These are phyloP conservation scores for Mycena kentingensis DNA, from an alignment of 768 basidiomycete genomes.

Conservation along the genomic window DNA sequence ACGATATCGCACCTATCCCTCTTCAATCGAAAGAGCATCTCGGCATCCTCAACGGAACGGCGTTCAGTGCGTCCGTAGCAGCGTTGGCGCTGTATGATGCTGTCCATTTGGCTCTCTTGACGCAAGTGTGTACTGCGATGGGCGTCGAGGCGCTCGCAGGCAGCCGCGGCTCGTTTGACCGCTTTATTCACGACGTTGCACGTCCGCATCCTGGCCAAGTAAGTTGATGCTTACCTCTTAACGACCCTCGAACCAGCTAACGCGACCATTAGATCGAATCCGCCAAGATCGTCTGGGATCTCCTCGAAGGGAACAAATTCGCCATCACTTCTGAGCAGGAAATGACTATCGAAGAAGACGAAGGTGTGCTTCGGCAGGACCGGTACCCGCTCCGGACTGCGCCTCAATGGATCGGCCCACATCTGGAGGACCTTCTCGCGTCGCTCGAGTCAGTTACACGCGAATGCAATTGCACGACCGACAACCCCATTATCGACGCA, in stretches of 20 bases:
- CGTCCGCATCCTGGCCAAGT: slow-evolving; percentile 86
- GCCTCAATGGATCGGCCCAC: slow-evolving; percentile 85
- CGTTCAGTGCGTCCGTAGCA: slow-evolving; percentile 80
- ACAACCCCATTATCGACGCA: slow-evolving; percentile 81
- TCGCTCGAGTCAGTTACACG: slow-evolving; percentile 64
- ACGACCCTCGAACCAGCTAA: not conserved
- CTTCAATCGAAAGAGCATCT: slow-evolving; percentile 78
- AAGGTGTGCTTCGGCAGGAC: slow-evolving; percentile 77
- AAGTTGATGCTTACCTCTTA: slow-evolving; percentile 9
- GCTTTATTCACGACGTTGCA: slow-evolving; percentile 74
- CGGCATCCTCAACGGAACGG: slow-evolving; percentile 83
- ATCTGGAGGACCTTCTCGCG: slow-evolving; percentile 75
- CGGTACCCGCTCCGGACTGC: slow-evolving; percentile 74
- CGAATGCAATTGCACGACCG: slow-evolving; percentile 88
- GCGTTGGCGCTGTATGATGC: slow-evolving; percentile 74
- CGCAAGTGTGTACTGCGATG: slow-evolving; percentile 79
- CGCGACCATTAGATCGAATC: slow-evolving; percentile 69
- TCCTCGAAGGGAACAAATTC: slow-evolving; percentile 70
- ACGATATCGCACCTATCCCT: slow-evolving; percentile 63
- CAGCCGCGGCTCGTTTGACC: slow-evolving; percentile 67
- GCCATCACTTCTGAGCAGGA: slow-evolving; percentile 73
- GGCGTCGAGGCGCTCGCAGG: slow-evolving; percentile 83
- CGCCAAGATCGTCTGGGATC: slow-evolving; percentile 65
- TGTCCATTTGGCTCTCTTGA: slow-evolving; percentile 62
- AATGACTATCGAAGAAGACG: slow-evolving; percentile 69